phyloP scores from a whole-genome alignment of 805 yeast species.

The Metschnikowia gelsemii region DNA sequence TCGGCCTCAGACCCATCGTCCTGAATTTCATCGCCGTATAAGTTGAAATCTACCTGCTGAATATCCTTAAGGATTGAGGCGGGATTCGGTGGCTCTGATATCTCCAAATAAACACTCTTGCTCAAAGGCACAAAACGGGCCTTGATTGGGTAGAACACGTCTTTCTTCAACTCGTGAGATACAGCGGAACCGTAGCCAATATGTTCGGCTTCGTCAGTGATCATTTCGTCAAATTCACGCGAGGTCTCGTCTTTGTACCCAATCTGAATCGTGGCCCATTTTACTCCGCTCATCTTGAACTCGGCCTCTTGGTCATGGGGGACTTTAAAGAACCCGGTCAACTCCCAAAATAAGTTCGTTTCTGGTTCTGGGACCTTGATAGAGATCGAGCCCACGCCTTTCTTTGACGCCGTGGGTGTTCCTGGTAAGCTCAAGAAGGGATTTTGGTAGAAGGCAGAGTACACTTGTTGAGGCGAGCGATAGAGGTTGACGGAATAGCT shows the following conservation, averaged over 20 bases:
- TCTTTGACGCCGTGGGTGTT: not conserved
- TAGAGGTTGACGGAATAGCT: too few species aligned
- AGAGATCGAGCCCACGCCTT: not conserved
- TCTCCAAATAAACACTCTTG: not conserved
- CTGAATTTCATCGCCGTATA: too few species aligned
- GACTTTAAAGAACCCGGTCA: not conserved
- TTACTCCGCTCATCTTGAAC: not conserved
- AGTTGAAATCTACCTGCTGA: too few species aligned
- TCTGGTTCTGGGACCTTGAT: not conserved
- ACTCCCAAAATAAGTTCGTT: not conserved
- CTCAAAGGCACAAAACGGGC: slow-evolving; percentile 1
- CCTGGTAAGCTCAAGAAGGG: slow-evolving; percentile 1
- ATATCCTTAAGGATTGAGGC: not conserved
- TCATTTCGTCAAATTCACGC: not conserved
- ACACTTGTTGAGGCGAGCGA: too few species aligned
- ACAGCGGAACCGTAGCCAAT: not conserved
- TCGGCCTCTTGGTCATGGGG: not conserved
- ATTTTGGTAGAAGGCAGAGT: too few species aligned
- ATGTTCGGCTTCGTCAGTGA: not conserved
- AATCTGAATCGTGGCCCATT: not conserved
- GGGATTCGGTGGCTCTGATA: too few species aligned
- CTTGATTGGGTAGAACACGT: slow-evolving; percentile 1
- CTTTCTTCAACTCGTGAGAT: not conserved
- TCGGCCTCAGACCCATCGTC: too few species aligned
- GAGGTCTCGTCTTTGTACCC: not conserved